phyloP scores from a whole-genome alignment of 768 basidiomycete genomes.

The Pleurotus sapidus region DNA sequence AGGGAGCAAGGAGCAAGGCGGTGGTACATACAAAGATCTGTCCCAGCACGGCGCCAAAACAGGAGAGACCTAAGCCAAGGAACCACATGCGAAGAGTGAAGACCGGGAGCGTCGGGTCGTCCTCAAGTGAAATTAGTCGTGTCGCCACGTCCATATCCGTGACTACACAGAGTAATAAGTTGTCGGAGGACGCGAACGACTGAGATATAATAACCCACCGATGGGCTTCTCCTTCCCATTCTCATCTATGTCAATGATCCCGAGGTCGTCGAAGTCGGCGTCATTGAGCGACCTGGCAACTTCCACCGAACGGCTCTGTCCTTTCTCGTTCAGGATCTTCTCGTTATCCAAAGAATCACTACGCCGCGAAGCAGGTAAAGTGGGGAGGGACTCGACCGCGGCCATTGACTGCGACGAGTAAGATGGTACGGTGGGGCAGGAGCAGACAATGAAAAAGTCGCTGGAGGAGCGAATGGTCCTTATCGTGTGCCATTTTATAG shows the following conservation, averaged over 20 bases:
- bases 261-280: conserved; percentile 27
- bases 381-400: conserved; percentile 8
- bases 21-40: conserved; percentile 42
- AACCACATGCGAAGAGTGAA: conserved; percentile 58
- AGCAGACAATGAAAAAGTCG: too few species aligned
- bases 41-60: conserved; percentile 51
- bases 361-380: conserved; percentile 2
- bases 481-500: too few species aligned
- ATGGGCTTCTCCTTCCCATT: conserved; percentile 50
- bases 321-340: conserved; percentile 19
- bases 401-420: conserved; percentile 6
- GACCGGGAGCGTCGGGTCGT: conserved; percentile 45
- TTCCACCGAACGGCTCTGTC: conserved; percentile 9
- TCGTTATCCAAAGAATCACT: conserved; percentile 18
- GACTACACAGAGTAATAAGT: conserved; percentile 19
- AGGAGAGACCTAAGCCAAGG: conserved; percentile 50
- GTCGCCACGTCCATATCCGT: conserved; percentile 45
- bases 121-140: conserved; percentile 50
- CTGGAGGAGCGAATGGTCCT: too few species aligned
- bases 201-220: conserved; percentile 21
- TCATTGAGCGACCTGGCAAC: conserved; percentile 17
- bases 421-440: too few species aligned
- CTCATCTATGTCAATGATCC: conserved; percentile 40
- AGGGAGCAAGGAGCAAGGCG: too few species aligned
- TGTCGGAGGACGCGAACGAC: neutral